Conservation (phyloP, 768 basidiomycete species). For the Mycena amicta region DNA sequence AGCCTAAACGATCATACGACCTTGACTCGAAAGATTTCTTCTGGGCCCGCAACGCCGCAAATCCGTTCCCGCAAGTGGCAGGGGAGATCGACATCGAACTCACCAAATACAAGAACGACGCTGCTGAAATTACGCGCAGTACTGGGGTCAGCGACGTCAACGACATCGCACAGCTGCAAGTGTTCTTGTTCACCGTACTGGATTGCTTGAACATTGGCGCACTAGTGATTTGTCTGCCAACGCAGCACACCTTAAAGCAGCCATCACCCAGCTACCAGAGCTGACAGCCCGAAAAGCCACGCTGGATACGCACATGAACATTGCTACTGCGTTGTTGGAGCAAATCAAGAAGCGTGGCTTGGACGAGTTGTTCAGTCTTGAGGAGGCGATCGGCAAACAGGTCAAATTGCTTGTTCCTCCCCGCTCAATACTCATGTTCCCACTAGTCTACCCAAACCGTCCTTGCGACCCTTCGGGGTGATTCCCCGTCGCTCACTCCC, state of each 20-base stretch:
- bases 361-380: constrained; percentile 96
- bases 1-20: constrained; percentile 76
- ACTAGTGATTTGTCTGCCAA: constrained; percentile 86
- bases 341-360: constrained; percentile 94
- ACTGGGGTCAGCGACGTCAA: constrained; percentile 96
- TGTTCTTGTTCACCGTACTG: constrained; percentile 5
- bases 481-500: constrained; percentile 64
- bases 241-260: constrained; percentile 92
- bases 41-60: constrained; percentile 95
- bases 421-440: not conserved
- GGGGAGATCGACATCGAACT: constrained; percentile 95
- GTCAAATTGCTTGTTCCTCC: constrained; percentile 36
- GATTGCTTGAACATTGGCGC: constrained; percentile 3
- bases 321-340: constrained; percentile 91
- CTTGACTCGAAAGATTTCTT: constrained; percentile 99
- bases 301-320: constrained; percentile 99
- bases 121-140: constrained; percentile 93
- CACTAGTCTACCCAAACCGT: constrained; percentile 77
- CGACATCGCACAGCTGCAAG: constrained; percentile 92
- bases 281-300: constrained; percentile 95
- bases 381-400: constrained; percentile 89
- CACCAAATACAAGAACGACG: constrained; percentile 92
- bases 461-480: constrained; percentile 82
- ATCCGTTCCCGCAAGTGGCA: constrained; percentile 97
- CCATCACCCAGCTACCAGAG: constrained; percentile 95